A percentile compares a stretch with the other conserved stretches of the same genome.
phyloP scores from a whole-genome alignment of 2,329 filamentous ascomycete species.

The Coleophoma cylindrospora region DNA sequence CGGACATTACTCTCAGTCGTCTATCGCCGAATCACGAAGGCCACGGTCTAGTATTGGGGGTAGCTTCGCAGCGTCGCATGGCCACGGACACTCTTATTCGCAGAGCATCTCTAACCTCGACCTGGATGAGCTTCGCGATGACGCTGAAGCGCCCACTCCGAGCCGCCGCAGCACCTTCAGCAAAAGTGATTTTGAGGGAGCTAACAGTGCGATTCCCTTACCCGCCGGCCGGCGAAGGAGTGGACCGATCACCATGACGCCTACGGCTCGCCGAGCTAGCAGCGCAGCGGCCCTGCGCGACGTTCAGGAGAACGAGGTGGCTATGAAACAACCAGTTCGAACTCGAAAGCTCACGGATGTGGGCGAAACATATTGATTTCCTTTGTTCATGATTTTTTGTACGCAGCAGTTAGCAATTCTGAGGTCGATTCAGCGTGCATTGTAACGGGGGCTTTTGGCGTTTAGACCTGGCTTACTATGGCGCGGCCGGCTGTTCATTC shows the following conservation, averaged over 20 bases:
- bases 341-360: constrained; percentile 45
- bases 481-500: background rate
- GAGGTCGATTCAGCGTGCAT: background rate
- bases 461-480: background rate
- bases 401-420: too few species aligned
- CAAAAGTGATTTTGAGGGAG: constrained; percentile 31
- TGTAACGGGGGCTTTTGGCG: background rate
- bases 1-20: constrained; percentile 26
- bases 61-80: constrained; percentile 19
- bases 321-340: constrained; percentile 20
- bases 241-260: constrained; percentile 30
- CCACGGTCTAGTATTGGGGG: constrained; percentile 26
- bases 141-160: constrained; percentile 33
- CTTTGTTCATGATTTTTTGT: background rate
- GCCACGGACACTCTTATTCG: constrained; percentile 28
- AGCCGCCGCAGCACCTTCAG: constrained; percentile 37
- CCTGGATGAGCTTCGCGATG: constrained; percentile 20
- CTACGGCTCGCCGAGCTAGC: constrained; percentile 18
- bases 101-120: constrained; percentile 27
- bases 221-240: constrained; percentile 42
- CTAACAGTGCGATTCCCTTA: constrained; percentile 41
- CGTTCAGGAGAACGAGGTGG: constrained; percentile 12
- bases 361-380: constrained; percentile 49
- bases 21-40: constrained; percentile 21
- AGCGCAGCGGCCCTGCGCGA: constrained; percentile 19